phyloP scores from a whole-genome alignment of 2,329 filamentous ascomycete genomes.

The Aspergillus uvarum region DNA sequence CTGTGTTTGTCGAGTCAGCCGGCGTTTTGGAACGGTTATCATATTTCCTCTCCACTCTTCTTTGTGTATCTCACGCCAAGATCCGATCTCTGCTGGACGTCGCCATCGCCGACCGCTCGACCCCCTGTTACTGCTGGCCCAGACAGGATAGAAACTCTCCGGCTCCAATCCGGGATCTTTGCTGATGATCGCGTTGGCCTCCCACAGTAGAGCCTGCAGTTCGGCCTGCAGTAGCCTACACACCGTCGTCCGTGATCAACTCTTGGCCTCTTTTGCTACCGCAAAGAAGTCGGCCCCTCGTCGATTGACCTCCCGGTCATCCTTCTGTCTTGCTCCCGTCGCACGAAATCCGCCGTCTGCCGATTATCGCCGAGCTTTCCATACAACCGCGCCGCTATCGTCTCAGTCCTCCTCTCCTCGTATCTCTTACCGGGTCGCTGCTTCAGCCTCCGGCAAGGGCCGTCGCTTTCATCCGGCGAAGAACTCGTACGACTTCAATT shows the following conservation, averaged over 20 bases:
- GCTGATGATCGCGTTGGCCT: slow-evolving; percentile 34
- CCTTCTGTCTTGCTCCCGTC: slow-evolving; percentile 4
- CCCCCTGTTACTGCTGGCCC: slow-evolving; percentile 8
- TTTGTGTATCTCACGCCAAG: neutral
- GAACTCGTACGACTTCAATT: slow-evolving; percentile 72
- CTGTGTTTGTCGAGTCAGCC: neutral
- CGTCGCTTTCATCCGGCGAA: slow-evolving; percentile 65
- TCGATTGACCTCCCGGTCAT: slow-evolving; percentile 13
- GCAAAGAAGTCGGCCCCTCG: slow-evolving; percentile 9
- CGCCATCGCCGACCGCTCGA: neutral
- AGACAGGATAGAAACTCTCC: slow-evolving; percentile 15
- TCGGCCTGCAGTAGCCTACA: slow-evolving; percentile 35
- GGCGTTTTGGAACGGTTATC: neutral
- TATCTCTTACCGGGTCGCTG: slow-evolving; percentile 69
- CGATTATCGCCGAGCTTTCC: slow-evolving; percentile 24
- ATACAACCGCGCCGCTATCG: slow-evolving; percentile 29
- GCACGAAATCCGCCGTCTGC: slow-evolving; percentile 6
- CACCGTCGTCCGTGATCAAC: slow-evolving; percentile 23
- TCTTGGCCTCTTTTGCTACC: slow-evolving; percentile 20
- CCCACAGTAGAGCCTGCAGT: slow-evolving; percentile 34
- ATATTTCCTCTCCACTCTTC: slow-evolving; percentile 3
- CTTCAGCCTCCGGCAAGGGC: slow-evolving; percentile 73
- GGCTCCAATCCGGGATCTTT: slow-evolving; percentile 23
- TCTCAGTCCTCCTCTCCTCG: slow-evolving; percentile 31
- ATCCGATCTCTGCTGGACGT: neutral